Base-by-base conservation (phyloP, 768 basidiomycete species). In the Tephrocybe sp. region DNA sequence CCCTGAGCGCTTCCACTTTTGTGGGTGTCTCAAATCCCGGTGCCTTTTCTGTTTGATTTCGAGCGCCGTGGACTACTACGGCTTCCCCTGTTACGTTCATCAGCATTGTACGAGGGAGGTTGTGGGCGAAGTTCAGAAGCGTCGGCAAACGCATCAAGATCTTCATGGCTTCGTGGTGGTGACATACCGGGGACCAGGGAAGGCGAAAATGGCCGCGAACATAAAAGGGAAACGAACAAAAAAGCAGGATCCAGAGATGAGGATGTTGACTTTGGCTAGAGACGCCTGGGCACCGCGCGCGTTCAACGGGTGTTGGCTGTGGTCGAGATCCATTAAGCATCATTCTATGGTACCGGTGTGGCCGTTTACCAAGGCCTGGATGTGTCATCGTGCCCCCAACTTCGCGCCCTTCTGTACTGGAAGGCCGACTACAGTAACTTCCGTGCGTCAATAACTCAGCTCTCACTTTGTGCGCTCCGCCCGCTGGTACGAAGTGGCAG, bases 91-190 rank as follows among this genome's bases (percentile, higher is more conserved):
- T 56, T 58, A 51, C 36, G 57, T 37, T 41, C 39, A 34, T 38
- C 31, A 44, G 51, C 39, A 51, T 39, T 36, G 53, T 25, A 44
- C 34, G 37, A 18, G 52, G 65, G 52, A 49, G 40, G 48, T 55
- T 49, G 54, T 60, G 58, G 71, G 58, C 48, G 72, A 69, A 70
- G 71, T 66, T 66, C 74, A 71, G 55, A 82, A 82, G 73, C 71
- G 77, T 68, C 67, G 71, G 67, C 64, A 66, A 56, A 67, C 77
- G 75, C 77, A 73, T 70, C 71, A 63, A 79, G 78, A 77, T 60
- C 62, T 63, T 60, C 76, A 73, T 82, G 80, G 80, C 78, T 69
- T 62, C 69, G 75, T 70, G 71, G 67, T 50, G 44, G 52, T 57
- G 40, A 37, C 24, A 43, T 48, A 34, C 52, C 42, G 37, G 54